Evolutionary conservation across 2,329 filamentous ascomycete genomes (phyloP), one percentile per base, ranked within the genome.

Genomic region (Didymella keratinophila): DNA sequence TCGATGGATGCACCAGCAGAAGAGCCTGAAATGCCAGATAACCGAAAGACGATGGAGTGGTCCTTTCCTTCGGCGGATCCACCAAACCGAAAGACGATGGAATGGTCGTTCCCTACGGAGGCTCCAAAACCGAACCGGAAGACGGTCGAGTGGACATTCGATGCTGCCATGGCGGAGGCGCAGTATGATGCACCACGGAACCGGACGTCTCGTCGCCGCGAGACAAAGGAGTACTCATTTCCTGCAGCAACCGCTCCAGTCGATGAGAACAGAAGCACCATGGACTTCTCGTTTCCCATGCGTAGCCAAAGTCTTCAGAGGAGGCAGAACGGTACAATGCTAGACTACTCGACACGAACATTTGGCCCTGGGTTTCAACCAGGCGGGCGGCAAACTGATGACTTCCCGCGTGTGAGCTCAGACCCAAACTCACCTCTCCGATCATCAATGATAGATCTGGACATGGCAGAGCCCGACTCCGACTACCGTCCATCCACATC

Each of bases 41-140:
- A 79, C 69, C 78, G 80, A n/a, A 76, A 74, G 9, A 82, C 80
- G 0, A 82, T 82, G 76, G 82, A 85, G 28, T 87, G 84, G 84
- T 84, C 80, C 3, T 86, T 86, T 60, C 67, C 72, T 16, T 50
- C 67, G n/a, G 56, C 61, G 3, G 66, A 73, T 27, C 71, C 72
- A 36, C 63, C 70, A 1, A 80, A 79, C 47, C 74, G 78, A 16
- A 74, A 74, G 28, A 81, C 80, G 1, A 74, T 78, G 67, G 79
- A 80, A 43, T 81, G 80, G 80, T 80, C 77, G 0, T 83, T 83
- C 58, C 73, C 78, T 3, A 74, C 63, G 63, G 43, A 76, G 53
- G 45, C 65, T 76, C 66, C 71, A 21, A 75, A 75, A 39, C 66
- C 72, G 8, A 80, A 80, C 56, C 75, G 79, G 16, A 74, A 75